A percentile compares a stretch with the other conserved stretches of the same genome.
phyloP scores from a whole-genome alignment of 1,284 basidiomycete genomes.

The Mycena citricolor region DNA sequence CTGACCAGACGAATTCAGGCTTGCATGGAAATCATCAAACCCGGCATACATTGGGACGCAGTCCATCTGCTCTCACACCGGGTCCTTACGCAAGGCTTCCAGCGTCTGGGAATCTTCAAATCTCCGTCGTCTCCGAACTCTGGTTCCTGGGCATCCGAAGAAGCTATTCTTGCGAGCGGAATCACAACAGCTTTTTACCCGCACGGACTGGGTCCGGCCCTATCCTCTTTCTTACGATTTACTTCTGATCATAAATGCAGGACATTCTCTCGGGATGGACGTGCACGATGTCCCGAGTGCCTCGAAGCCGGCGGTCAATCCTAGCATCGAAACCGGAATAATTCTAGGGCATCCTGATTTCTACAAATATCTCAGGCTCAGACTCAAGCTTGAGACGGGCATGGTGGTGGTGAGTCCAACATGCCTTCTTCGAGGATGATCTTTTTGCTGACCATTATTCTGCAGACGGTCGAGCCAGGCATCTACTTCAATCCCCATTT shows the following conservation, averaged over 20 bases:
- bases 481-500: slow-evolving; percentile 84
- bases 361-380: slow-evolving; percentile 76
- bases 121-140: slow-evolving; percentile 45
- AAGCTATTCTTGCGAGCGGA: slow-evolving; percentile 73
- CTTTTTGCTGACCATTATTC: slow-evolving; percentile 1
- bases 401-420: slow-evolving; percentile 75
- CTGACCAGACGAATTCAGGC: slow-evolving; percentile 38
- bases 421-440: slow-evolving; percentile 7
- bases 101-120: slow-evolving; percentile 70
- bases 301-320: slow-evolving; percentile 60
- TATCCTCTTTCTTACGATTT: no score
- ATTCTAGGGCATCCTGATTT: slow-evolving; percentile 60
- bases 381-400: slow-evolving; percentile 67
- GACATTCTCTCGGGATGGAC: slow-evolving; percentile 61
- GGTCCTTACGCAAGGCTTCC: slow-evolving; percentile 75
- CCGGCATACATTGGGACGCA: slow-evolving; percentile 82
- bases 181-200: slow-evolving; percentile 86
- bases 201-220: slow-evolving; percentile 88
- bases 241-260: no score
- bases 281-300: slow-evolving; percentile 83
- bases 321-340: slow-evolving; percentile 36
- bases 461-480: slow-evolving; percentile 83
- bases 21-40: slow-evolving; percentile 67
- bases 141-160: slow-evolving; percentile 58
- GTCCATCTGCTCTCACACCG: slow-evolving; percentile 82